Percentiles rank a stretch among this genome's conserved stretches.
phyloP scores from a whole-genome alignment of 2,329 filamentous ascomycete species.

The Septoria petroselini region DNA sequence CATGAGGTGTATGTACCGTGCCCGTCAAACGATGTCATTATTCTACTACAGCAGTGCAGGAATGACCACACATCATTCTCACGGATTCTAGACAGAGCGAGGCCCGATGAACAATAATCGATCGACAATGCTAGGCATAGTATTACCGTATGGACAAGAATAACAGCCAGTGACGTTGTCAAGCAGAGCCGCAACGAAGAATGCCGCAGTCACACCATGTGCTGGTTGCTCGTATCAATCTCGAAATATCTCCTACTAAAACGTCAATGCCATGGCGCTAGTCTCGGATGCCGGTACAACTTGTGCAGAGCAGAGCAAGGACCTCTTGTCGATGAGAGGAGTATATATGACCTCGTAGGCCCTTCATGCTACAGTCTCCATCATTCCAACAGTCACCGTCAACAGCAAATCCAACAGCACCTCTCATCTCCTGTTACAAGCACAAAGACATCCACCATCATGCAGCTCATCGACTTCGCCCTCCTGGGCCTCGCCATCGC shows the following conservation, averaged over 20 bases:
- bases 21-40: too few species aligned
- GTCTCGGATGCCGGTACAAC: not conserved
- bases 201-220: too few species aligned
- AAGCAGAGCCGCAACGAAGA: too few species aligned
- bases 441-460: not conserved
- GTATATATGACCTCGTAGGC: not conserved
- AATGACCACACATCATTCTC: too few species aligned
- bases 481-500: slow-evolving; percentile 6
- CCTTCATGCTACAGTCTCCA: not conserved
- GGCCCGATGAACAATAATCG: too few species aligned
- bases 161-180: too few species aligned
- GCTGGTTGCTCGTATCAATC: not conserved
- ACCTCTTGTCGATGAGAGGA: not conserved
- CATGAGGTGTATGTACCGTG: too few species aligned
- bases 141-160: too few species aligned
- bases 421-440: not conserved
- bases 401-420: not conserved
- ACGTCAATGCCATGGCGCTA: not conserved
- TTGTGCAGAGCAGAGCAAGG: not conserved
- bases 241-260: not conserved
- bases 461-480: slow-evolving; percentile 14
- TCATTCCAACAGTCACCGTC: not conserved
- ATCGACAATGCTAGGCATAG: too few species aligned
- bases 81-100: too few species aligned
- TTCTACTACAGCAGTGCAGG: too few species aligned